Conservation (phyloP, 2,329 filamentous ascomycete species). For the Calonectria naviculata region DNA sequence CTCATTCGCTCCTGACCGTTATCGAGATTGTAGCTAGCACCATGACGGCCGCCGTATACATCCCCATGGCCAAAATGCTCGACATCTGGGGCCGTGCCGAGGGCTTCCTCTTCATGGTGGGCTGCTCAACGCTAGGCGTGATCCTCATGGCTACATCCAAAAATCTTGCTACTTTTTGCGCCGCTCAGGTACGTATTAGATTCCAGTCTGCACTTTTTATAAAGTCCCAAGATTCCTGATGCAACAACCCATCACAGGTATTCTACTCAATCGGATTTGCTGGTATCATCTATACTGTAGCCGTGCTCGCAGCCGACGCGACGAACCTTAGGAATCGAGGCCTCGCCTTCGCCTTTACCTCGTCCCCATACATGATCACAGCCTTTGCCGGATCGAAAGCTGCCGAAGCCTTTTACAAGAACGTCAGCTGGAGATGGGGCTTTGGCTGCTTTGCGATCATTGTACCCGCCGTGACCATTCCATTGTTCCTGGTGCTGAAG, state of each 20-base stretch:
- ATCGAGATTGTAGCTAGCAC: constrained; percentile 64
- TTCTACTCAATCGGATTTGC: constrained; percentile 70
- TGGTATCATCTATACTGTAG: constrained; percentile 68
- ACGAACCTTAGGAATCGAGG: constrained; percentile 51
- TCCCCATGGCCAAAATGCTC: constrained; percentile 71
- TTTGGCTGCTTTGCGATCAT: constrained; percentile 74
- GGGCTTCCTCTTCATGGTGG: constrained; percentile 65
- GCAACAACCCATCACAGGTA: constrained; percentile 50
- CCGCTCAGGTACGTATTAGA: constrained; percentile 53
- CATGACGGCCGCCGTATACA: constrained; percentile 69
- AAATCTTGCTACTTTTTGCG: constrained; percentile 55
- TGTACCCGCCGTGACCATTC: constrained; percentile 66
- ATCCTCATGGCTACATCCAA: constrained; percentile 71
- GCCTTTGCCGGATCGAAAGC: constrained; percentile 44
- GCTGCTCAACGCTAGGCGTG: constrained; percentile 61
- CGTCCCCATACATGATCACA: constrained; percentile 56
- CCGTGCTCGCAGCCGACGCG: constrained; percentile 74
- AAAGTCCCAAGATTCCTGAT: constrained; percentile 34
- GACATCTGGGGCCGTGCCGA: constrained; percentile 73
- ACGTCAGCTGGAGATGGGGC: constrained; percentile 24
- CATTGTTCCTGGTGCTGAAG: constrained; percentile 65
- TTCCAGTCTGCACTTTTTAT: too few species aligned
- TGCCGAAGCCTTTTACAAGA: constrained; percentile 15
- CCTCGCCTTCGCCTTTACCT: constrained; percentile 50
- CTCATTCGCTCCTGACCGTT: constrained; percentile 64